Evolutionary conservation across 768 basidiomycete genomes (phyloP).

Genomic region (Daedalea quercina): DNA sequence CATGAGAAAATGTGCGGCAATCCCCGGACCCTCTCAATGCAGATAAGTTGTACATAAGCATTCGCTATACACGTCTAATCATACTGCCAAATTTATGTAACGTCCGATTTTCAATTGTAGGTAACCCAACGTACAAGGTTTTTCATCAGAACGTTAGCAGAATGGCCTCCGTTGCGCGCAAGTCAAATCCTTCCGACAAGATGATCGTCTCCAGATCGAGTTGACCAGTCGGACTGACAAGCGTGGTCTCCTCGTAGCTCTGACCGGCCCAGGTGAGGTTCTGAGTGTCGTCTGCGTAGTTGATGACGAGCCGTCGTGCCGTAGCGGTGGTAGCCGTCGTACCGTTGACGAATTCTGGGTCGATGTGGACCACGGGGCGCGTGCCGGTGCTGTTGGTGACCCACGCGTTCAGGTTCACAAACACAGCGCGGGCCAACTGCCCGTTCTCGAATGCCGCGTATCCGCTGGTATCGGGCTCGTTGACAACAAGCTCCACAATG

Average conservation of each 20-base stretch:
- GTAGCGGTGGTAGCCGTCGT: slow-evolving; percentile 1
- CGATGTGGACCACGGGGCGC: slow-evolving; percentile 31
- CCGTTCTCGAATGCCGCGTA: slow-evolving; percentile 54
- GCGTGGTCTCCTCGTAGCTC: slow-evolving; percentile 19
- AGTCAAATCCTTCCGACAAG: slow-evolving; percentile 15
- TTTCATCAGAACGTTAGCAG: slow-evolving; percentile 13
- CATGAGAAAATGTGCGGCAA: too few species aligned
- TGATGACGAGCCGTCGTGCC: slow-evolving; percentile 17
- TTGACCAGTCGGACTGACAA: slow-evolving; percentile 14
- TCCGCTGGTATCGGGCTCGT: slow-evolving; percentile 42
- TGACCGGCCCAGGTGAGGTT: slow-evolving; percentile 22
- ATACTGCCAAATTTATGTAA: too few species aligned
- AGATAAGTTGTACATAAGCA: too few species aligned
- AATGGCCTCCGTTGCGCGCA: slow-evolving; percentile 20
- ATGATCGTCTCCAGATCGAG: slow-evolving; percentile 12
- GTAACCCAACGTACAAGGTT: neutral
- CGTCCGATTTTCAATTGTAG: neutral
- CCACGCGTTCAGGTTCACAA: slow-evolving; percentile 55
- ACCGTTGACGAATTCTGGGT: slow-evolving; percentile 20
- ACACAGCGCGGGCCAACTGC: slow-evolving; percentile 39
- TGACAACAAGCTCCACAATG: slow-evolving; percentile 42
- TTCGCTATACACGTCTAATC: too few species aligned
- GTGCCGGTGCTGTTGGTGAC: slow-evolving; percentile 27
- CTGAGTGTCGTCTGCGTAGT: slow-evolving; percentile 21
- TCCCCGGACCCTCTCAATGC: too few species aligned